Conservation (phyloP, 805 yeast genomes). For the Blastobotrys mokoenaii region DNA sequence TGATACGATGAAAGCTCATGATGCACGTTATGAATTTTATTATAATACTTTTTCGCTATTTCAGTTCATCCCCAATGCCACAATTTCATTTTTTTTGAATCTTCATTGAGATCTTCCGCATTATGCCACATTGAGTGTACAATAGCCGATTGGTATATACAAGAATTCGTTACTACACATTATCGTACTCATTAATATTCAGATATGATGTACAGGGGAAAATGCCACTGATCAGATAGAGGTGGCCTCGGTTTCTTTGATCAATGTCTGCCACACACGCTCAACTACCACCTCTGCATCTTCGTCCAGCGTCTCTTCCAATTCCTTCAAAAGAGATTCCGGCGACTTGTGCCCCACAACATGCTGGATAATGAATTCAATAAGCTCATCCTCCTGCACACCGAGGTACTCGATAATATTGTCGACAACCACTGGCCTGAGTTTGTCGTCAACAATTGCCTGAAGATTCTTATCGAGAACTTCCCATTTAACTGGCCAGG, state of each 20-base stretch:
- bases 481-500: constrained; percentile 21
- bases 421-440: constrained; percentile 18
- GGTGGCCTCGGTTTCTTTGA: constrained; percentile 20
- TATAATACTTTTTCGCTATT: too few relatives aligned
- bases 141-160: too few relatives aligned
- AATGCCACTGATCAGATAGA: not conserved
- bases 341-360: constrained; percentile 18
- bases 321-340: constrained; percentile 21
- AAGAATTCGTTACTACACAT: too few relatives aligned
- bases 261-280: constrained; percentile 21
- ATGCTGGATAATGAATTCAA: constrained; percentile 24
- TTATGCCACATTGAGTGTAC: too few relatives aligned
- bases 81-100: too few relatives aligned
- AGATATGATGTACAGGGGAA: not conserved
- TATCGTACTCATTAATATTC: too few relatives aligned
- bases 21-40: too few relatives aligned
- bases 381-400: constrained; percentile 26
- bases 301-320: constrained; percentile 35
- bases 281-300: constrained; percentile 30
- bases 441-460: constrained; percentile 12
- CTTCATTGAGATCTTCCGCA: too few relatives aligned
- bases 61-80: too few relatives aligned
- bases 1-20: too few relatives aligned
- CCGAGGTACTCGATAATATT: constrained; percentile 26
- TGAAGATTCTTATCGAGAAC: constrained; percentile 15